Base-by-base conservation (phyloP, 495 filamentous ascomycete genomes). In the Aspergillus nanangensis region DNA sequence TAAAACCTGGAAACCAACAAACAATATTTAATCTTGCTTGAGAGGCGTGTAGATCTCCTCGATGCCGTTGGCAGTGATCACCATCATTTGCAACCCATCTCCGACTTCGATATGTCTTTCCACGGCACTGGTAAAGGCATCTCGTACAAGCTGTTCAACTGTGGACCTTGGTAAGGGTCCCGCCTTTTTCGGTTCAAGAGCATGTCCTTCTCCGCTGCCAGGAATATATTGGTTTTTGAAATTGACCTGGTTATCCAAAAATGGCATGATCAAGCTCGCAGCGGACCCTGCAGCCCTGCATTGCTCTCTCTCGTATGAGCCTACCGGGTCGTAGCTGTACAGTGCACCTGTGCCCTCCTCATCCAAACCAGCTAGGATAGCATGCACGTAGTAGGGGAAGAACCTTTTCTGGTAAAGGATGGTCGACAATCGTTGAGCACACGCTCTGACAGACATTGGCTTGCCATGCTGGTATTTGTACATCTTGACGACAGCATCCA, bases 61-160 rank as follows among this genome's bases (percentile, higher is more conserved):
- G 58, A 97, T 86, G 5, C 93, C 93, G 36, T 87, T 75, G 65
- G 76, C 79, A 22, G 90, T 95, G 53, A 96, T 84, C 48, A 95
- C 78, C 77, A 96, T 80, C 83, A 95, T 89, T 76, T 97, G 93
- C 69, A 98, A 66, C 32, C 87, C 85, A 76, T 98, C 93, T 62
- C 93, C 93, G 46, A 97, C 93, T 74, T 97, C 92, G 56, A 97
- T 98, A 72, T 98, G 93, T 64, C 93, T 84, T 79, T 98, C 93
- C 18, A 95, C 91, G 10, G 94, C 92, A 63, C 90, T 94, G 48
- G 93, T 94, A 62, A 98, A 98, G 8, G 92, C 94, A 79, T 98
- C 93, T 69, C 89, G 85, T 44, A 97, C 94, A 47, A 98, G 65
- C 51, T 83, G 76, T 70, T 92, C 88, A 19, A 94, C 93, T 20